A percentile compares a stretch with the other conserved stretches of the same genome.
Conservation (phyloP, 2,329 filamentous ascomycete species). For the Microdochium nivale region DNA sequence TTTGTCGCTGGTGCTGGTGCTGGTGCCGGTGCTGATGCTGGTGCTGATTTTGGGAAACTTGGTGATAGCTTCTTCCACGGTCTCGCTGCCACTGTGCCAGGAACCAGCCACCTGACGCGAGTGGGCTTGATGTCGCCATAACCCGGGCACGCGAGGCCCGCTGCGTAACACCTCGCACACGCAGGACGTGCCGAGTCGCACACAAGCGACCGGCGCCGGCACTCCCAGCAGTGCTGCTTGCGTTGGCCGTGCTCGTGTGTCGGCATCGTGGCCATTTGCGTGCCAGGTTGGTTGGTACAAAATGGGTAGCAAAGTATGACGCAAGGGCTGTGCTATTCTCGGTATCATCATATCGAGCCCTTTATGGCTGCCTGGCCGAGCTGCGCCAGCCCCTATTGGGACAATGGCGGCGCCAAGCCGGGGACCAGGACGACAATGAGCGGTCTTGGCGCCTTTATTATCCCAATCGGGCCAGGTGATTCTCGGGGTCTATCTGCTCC, state of each 20-base stretch:
- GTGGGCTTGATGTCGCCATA: constrained; percentile 14
- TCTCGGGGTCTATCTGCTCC: no score
- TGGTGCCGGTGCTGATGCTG: neutral
- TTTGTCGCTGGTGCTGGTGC: neutral
- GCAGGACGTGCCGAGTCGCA: constrained; percentile 17
- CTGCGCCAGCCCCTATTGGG: neutral
- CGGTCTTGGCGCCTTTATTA: neutral
- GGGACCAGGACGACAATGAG: neutral
- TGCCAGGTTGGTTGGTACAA: no score
- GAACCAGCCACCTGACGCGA: constrained; percentile 13
- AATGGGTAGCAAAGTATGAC: no score
- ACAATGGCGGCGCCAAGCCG: neutral
- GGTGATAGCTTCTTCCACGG: neutral
- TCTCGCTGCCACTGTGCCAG: constrained; percentile 13
- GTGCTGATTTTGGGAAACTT: neutral
- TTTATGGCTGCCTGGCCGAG: neutral
- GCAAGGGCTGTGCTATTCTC: no score
- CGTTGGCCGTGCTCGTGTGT: neutral
- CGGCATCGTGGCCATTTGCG: no score
- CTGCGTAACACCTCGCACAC: constrained; percentile 16
- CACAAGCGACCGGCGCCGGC: constrained; percentile 2
- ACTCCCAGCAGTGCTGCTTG: neutral
- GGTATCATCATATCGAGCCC: neutral
- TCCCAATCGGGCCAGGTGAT: neutral
- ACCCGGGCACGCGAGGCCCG: constrained; percentile 16